A percentile compares a stretch with the other conserved stretches of the same genome.
phyloP scores from a whole-genome alignment of 192 early-diverging fungal species.

The Coemansia sp. region DNA sequence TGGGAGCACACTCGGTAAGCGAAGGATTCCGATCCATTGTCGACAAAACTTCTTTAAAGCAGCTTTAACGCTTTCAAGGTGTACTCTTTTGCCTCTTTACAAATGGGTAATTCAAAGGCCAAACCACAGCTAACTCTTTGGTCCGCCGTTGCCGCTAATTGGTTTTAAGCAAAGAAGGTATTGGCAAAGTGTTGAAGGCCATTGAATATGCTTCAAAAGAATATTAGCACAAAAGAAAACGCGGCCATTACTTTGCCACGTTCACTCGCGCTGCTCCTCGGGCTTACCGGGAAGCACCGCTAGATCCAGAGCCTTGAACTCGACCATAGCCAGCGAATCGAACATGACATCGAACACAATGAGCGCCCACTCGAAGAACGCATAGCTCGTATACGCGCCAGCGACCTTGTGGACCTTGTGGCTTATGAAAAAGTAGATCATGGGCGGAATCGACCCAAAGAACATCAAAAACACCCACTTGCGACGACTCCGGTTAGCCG shows the following conservation, averaged over 20 bases:
- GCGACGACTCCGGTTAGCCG: slow-evolving; percentile 51
- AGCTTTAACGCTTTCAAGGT: not conserved
- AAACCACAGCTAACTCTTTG: not conserved
- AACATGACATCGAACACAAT: slow-evolving; percentile 77
- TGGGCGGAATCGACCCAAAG: slow-evolving; percentile 68
- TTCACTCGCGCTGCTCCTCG: slow-evolving; percentile 30
- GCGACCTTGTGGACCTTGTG: slow-evolving; percentile 74
- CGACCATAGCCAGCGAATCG: slow-evolving; percentile 68
- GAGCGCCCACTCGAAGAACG: slow-evolving; percentile 82
- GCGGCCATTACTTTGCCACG: not conserved
- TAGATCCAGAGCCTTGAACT: slow-evolving; percentile 59
- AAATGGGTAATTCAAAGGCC: not conserved
- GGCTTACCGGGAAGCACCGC: slow-evolving; percentile 37
- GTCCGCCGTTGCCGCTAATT: not conserved
- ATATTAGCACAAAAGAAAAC: not conserved
- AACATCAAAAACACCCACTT: slow-evolving; percentile 58
- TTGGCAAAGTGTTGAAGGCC: not conserved
- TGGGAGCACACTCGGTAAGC: not conserved
- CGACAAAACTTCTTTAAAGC: not conserved
- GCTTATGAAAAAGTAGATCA: slow-evolving; percentile 75
- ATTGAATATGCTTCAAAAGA: not conserved
- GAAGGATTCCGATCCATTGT: not conserved
- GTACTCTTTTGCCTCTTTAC: not conserved
- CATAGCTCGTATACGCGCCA: slow-evolving; percentile 77
- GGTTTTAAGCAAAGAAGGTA: not conserved